These are phyloP conservation scores for Stenogyne calaminthoides DNA, from an alignment of 305 asterid genomes.

Conservation along the genomic window DNA sequence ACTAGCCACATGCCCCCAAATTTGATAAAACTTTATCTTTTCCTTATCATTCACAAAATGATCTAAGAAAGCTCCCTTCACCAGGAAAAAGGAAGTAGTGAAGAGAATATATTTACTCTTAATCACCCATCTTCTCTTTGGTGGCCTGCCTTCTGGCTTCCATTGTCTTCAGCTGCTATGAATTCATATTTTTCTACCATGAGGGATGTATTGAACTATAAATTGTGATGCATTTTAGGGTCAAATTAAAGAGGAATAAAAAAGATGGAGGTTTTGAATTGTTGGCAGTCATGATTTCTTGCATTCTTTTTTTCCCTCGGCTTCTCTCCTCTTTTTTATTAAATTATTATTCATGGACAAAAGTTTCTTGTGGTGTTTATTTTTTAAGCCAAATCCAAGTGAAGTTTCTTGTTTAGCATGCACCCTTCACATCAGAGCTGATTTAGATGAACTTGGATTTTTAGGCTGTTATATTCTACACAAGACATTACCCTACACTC, in stretches of 20 bases:
- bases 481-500: neutral
- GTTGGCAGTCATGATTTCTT: neutral
- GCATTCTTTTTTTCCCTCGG: neutral
- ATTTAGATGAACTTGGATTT: neutral
- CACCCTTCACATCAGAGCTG: neutral
- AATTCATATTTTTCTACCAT: neutral
- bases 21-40: neutral
- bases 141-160: neutral
- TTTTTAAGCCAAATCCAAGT: neutral
- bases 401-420: neutral
- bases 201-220: neutral
- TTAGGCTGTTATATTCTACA: neutral
- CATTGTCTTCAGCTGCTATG: neutral
- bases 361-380: neutral
- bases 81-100: neutral
- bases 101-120: no score
- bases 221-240: neutral
- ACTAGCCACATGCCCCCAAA: constrained; percentile 13
- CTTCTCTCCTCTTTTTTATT: neutral
- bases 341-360: neutral
- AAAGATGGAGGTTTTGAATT: neutral
- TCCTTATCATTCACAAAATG: constrained; percentile 7
- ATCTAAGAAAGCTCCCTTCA: neutral
- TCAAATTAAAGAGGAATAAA: neutral
- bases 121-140: neutral